Evolutionary conservation across 345 rosid genomes (phyloP).

Genomic region (Rhizophora apiculata): DNA sequence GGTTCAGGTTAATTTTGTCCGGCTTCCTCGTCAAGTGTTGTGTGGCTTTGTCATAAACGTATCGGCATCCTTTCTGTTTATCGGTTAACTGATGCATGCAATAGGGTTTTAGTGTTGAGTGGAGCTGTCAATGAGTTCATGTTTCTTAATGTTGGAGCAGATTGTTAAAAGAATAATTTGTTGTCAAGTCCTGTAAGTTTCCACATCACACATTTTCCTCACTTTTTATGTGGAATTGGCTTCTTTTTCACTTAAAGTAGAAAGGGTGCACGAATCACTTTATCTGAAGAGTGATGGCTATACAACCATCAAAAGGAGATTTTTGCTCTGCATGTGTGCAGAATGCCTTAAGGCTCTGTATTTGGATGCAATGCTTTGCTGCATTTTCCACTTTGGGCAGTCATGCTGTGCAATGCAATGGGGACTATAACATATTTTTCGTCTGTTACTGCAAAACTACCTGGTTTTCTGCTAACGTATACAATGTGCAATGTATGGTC

Average conservation of each 20-base stretch:
- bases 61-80: neutral
- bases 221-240: neutral
- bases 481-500: neutral
- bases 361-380: too few relatives aligned
- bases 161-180: neutral
- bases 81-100: slow-evolving; percentile 16
- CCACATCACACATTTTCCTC: neutral
- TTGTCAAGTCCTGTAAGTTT: neutral
- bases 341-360: too few relatives aligned
- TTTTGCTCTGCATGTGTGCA: too few relatives aligned
- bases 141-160: neutral
- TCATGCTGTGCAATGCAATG: too few relatives aligned
- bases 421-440: too few relatives aligned
- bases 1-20: slow-evolving; percentile 48
- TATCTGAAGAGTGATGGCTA: neutral
- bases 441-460: too few relatives aligned
- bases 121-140: neutral
- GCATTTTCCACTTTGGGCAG: too few relatives aligned
- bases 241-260: neutral
- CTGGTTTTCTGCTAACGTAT: neutral
- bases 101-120: slow-evolving; percentile 15
- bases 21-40: neutral
- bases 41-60: too few relatives aligned
- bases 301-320: too few relatives aligned
- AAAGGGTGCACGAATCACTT: neutral